These are phyloP conservation scores for Coniferiporia sulphurascens DNA, from an alignment of 1,284 basidiomycete genomes.

Conservation along the genomic window DNA sequence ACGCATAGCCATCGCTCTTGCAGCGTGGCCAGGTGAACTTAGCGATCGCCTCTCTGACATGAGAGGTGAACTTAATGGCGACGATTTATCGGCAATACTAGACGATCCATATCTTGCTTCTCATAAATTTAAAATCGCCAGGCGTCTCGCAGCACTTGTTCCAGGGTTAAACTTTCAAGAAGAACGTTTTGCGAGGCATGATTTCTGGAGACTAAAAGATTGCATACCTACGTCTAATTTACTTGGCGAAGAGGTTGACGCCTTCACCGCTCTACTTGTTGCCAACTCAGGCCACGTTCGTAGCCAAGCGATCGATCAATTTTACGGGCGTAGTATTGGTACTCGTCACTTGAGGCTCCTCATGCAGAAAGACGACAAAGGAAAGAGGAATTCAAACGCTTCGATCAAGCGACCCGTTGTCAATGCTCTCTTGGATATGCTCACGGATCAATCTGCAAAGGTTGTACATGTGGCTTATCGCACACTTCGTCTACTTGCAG, in stretches of 20 bases:
- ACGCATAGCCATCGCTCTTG: conserved; percentile 52
- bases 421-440: conserved; percentile 49
- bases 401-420: conserved; percentile 48
- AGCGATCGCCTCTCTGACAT: conserved; percentile 39
- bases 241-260: conserved; percentile 60
- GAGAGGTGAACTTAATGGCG: conserved; percentile 39
- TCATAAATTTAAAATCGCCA: conserved; percentile 74
- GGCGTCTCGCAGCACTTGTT: conserved; percentile 49
- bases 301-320: conserved; percentile 52
- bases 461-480: conserved; percentile 56
- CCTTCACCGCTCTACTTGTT: conserved; percentile 72
- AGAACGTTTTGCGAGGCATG: conserved; percentile 46
- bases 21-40: conserved; percentile 67
- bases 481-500: conserved; percentile 55
- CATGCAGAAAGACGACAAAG: conserved; percentile 21
- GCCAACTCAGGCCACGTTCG: conserved; percentile 52
- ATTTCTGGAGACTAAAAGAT: conserved; percentile 82
- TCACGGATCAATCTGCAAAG: conserved; percentile 45
- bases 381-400: conserved; percentile 1
- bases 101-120: conserved; percentile 51
- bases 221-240: conserved; percentile 55
- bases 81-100: conserved; percentile 49
- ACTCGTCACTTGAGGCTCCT: conserved; percentile 24
- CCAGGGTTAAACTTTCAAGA: conserved; percentile 33
- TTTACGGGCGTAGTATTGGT: conserved; percentile 37